These are phyloP conservation scores for Ottelia alismoides DNA, from an alignment of 106 monocot genomes.

Conservation along the genomic window DNA sequence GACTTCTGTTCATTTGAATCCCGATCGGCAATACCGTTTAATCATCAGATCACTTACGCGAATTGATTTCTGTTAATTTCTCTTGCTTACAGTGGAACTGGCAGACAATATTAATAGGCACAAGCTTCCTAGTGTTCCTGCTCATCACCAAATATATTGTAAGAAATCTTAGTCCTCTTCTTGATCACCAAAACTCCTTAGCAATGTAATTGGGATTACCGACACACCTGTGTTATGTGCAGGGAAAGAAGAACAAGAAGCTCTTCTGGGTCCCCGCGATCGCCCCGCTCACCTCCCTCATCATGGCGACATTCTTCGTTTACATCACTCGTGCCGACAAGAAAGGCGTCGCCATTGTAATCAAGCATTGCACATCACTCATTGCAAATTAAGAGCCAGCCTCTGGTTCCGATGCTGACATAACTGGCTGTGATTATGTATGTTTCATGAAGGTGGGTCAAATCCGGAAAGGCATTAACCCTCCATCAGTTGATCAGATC, in stretches of 20 bases:
- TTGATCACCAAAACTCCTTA: no score
- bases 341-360: conserved; percentile 59
- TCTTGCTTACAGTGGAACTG: conserved; percentile 62
- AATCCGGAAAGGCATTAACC: conserved; percentile 56
- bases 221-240: neutral
- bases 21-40: no score
- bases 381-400: no score
- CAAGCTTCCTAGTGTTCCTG: conserved; percentile 49
- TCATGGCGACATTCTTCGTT: conserved; percentile 51
- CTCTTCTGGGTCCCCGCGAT: conserved; percentile 69
- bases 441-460: conserved; percentile 25
- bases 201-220: neutral
- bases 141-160: conserved; percentile 56
- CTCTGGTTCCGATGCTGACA: no score
- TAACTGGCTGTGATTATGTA: no score
- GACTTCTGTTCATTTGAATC: no score
- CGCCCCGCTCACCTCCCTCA: conserved; percentile 54
- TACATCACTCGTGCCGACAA: conserved; percentile 53
- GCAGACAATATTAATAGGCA: conserved; percentile 56
- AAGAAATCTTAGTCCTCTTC: conserved; percentile 14
- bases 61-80: neutral
- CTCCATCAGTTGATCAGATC: conserved; percentile 46
- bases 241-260: conserved; percentile 59
- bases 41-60: no score
- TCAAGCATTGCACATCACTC: neutral